Conservation (phyloP, 2,329 filamentous ascomycete species). For the Phialophora verrucosa region DNA sequence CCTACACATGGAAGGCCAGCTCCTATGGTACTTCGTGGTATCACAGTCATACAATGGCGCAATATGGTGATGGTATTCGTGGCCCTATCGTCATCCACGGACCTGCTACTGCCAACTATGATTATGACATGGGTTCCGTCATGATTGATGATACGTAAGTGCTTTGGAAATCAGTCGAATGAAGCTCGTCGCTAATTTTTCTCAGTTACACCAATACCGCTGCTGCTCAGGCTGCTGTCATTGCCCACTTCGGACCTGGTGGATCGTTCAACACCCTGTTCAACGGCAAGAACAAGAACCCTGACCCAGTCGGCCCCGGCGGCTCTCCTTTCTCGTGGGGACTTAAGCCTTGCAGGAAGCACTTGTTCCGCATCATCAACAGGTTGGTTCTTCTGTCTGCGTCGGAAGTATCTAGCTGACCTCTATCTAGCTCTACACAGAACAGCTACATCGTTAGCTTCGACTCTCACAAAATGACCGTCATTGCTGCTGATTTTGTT, state of each 20-base stretch:
- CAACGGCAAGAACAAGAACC: slow-evolving; percentile 38
- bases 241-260: slow-evolving; percentile 36
- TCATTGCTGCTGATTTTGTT: slow-evolving; percentile 45
- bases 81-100: slow-evolving; percentile 40
- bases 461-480: slow-evolving; percentile 61
- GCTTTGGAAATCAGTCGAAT: neutral
- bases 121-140: slow-evolving; percentile 37
- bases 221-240: slow-evolving; percentile 26
- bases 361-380: slow-evolving; percentile 47
- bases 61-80: slow-evolving; percentile 39
- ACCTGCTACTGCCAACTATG: slow-evolving; percentile 39
- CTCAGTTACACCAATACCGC: slow-evolving; percentile 39
- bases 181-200: slow-evolving; percentile 34
- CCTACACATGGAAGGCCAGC: slow-evolving; percentile 64
- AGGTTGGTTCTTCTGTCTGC: slow-evolving; percentile 18
- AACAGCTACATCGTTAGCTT: slow-evolving; percentile 58
- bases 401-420: neutral
- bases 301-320: slow-evolving; percentile 27
- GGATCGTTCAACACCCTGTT: slow-evolving; percentile 39
- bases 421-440: slow-evolving; percentile 50
- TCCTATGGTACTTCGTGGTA: slow-evolving; percentile 63
- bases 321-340: slow-evolving; percentile 36
- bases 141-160: slow-evolving; percentile 39
- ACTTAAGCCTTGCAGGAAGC: slow-evolving; percentile 43
- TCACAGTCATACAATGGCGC: slow-evolving; percentile 62